Base-by-base conservation (phyloP, 768 basidiomycete species). In the Brasilioporus rufonigricans region DNA sequence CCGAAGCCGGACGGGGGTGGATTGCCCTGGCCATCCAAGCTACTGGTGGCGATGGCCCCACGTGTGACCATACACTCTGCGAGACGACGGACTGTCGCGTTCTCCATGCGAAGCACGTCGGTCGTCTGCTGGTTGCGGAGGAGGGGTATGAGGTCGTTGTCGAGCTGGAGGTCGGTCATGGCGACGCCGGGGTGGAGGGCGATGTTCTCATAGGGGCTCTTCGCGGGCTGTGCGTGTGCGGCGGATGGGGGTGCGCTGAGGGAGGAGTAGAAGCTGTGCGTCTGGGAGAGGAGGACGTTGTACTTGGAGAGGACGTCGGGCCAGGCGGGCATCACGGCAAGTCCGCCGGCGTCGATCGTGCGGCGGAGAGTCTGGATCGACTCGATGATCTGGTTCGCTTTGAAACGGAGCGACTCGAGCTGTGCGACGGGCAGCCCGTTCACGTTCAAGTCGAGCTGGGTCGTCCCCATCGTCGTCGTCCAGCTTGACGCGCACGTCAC, bases 281-380 rank as follows among this genome's bases (percentile, higher is more conserved):
- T 89, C 63, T 93, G 91, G 0, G 89, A 89, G 52, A 93, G 80
- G 26, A 93, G 78, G 58, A 90, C 79, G 61, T 86, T 91, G 80
- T 92, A 93, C 75, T 91, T 92, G 14, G 86, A 84, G 50, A 93
- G 77, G 51, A 93, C 82, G 64, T 93, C 91, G 3, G 91, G 91
- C 91, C 91, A 93, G 9, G 87, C 71, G 3, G 86, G 84, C 84
- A 91, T 90, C n/a, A 66, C 75, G 35, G 72, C 73, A 41, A 76
- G 78, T 35, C 82, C 76, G 13, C 79, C 80, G 8, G 74, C 76
- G 50, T 89, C 85, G 60, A 91, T 75, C 8, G 81, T 85, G 49
- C 80, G 76, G 52, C 85, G 84, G 10, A 91, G 74, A 0, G 76
- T 74, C 53, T 83, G 75, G 23, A 91, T 86, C 8, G 87, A 88